Conservation (phyloP, 768 basidiomycete species). For the Paxillus rubicundulus region DNA sequence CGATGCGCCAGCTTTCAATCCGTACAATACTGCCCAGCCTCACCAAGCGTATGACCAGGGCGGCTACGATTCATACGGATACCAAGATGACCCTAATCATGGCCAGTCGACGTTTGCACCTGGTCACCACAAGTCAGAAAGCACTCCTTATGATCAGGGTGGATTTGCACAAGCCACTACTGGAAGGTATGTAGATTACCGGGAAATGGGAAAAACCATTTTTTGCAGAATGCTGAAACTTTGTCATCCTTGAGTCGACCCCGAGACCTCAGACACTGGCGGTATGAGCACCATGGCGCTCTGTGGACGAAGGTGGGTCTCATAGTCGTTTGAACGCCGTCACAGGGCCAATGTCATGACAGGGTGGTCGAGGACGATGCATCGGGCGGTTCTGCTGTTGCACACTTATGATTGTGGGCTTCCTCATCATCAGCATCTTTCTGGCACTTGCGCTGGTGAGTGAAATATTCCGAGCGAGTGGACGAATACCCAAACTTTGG, state of each 20-base stretch:
- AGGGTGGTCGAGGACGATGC: constrained; percentile 63
- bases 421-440: constrained; percentile 64
- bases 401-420: constrained; percentile 60
- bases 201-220: not conserved
- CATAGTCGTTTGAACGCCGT: not conserved
- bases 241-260: constrained; percentile 13
- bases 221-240: constrained; percentile 3
- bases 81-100: constrained; percentile 38
- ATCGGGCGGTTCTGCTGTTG: constrained; percentile 75
- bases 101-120: constrained; percentile 14
- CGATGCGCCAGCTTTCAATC: constrained; percentile 40
- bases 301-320: constrained; percentile 63
- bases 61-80: constrained; percentile 33
- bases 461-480: constrained; percentile 3
- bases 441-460: constrained; percentile 68
- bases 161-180: constrained; percentile 38
- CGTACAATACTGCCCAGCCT: constrained; percentile 43
- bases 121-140: constrained; percentile 30
- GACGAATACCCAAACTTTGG: constrained; percentile 7
- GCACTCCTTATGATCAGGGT: constrained; percentile 40
- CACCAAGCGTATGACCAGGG: constrained; percentile 55
- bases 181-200: constrained; percentile 28
- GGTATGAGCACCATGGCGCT: constrained; percentile 56
- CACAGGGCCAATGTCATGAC: not conserved
- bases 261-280: constrained; percentile 46